phyloP scores from a whole-genome alignment of 345 rosid genomes.

The Sonneratia caseolaris region DNA sequence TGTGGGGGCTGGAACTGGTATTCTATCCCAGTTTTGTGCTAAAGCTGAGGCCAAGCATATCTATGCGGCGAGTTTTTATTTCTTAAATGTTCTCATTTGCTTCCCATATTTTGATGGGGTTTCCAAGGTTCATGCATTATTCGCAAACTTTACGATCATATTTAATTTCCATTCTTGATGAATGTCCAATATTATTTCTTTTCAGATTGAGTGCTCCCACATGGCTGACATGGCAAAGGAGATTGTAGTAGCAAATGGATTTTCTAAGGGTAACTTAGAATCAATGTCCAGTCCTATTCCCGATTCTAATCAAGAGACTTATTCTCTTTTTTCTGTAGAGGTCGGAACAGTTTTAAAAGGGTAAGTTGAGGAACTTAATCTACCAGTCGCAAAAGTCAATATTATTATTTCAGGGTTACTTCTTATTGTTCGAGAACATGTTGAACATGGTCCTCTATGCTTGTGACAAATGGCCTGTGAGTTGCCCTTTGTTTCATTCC shows the following conservation, averaged over 20 bases:
- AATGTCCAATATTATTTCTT: not conserved
- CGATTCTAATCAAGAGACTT: not conserved
- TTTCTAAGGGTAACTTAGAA: slow-evolving; percentile 50
- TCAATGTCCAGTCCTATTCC: not conserved
- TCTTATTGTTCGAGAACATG: slow-evolving; percentile 93
- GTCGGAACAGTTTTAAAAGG: slow-evolving; percentile 95
- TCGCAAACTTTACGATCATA: not conserved
- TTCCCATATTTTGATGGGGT: too few relatives aligned
- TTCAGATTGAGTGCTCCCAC: slow-evolving; percentile 79
- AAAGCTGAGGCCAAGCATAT: slow-evolving; percentile 92
- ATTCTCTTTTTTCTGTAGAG: slow-evolving; percentile 15
- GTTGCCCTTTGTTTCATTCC: slow-evolving; percentile 17
- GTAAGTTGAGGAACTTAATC: slow-evolving; percentile 89
- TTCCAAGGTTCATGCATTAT: not conserved
- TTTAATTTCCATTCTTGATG: not conserved
- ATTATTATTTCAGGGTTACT: slow-evolving; percentile 95
- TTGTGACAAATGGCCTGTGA: slow-evolving; percentile 96
- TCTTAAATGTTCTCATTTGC: too few relatives aligned
- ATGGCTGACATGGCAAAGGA: slow-evolving; percentile 94
- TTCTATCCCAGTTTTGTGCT: slow-evolving; percentile 92
- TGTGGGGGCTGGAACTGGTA: slow-evolving; percentile 99
- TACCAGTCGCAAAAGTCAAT: slow-evolving; percentile 81
- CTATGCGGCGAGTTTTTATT: slow-evolving; percentile 49
- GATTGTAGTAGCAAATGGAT: slow-evolving; percentile 80
- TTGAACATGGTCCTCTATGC: slow-evolving; percentile 81